These are phyloP conservation scores for Fusarium nygamai DNA, from an alignment of 2,329 filamentous ascomycete genomes.

Conservation along the genomic window DNA sequence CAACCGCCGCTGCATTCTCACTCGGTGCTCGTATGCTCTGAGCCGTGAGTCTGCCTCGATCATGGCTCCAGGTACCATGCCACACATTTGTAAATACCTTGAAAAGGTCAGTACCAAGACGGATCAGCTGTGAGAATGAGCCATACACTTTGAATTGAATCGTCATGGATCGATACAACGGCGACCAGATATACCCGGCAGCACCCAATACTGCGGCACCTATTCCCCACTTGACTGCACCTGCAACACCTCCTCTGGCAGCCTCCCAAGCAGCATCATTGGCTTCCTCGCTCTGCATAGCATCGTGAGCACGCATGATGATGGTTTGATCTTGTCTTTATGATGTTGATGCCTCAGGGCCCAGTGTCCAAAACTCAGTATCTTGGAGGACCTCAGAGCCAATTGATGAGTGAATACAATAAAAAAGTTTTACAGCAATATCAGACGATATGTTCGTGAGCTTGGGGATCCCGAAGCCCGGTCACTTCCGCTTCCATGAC, in stretches of 20 bases:
- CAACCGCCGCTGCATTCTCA: slow-evolving; percentile 72
- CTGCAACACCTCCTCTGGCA: slow-evolving; percentile 70
- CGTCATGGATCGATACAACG: slow-evolving; percentile 76
- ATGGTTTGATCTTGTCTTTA: background rate
- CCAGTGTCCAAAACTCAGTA: background rate
- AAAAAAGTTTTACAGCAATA: slow-evolving; percentile 4
- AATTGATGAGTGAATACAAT: background rate
- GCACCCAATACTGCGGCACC: slow-evolving; percentile 70
- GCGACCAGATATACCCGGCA: slow-evolving; percentile 71
- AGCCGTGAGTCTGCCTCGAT: slow-evolving; percentile 78
- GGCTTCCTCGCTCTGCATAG: slow-evolving; percentile 72
- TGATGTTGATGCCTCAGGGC: background rate
- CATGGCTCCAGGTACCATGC: slow-evolving; percentile 82
- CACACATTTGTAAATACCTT: slow-evolving; percentile 86
- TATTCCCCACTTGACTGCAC: slow-evolving; percentile 78
- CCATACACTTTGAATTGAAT: slow-evolving; percentile 81
- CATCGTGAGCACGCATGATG: slow-evolving; percentile 52
- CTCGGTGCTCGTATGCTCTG: slow-evolving; percentile 71
- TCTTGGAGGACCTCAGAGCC: too few relatives aligned
- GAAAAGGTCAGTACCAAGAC: background rate
- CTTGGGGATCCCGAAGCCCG: slow-evolving; percentile 23
- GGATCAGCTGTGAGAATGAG: background rate
- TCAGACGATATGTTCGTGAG: slow-evolving; percentile 27
- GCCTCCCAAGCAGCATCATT: slow-evolving; percentile 78
- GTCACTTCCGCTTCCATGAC: slow-evolving; percentile 35